These are phyloP conservation scores for Amoebophrya sp. DNA, from an alignment of 169 alveolate species.

Conservation along the genomic window DNA sequence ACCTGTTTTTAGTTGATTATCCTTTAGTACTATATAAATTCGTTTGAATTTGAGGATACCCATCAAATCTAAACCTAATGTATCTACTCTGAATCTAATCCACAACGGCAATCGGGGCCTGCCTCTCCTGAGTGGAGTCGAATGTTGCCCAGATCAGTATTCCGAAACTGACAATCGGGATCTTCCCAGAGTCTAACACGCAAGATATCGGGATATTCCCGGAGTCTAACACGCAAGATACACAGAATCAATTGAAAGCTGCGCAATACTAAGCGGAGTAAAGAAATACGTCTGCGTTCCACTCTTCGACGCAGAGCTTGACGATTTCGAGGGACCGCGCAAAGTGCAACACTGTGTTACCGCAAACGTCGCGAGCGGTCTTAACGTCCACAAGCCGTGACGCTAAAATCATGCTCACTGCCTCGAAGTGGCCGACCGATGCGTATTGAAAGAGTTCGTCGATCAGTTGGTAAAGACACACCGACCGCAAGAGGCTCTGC, in stretches of 20 bases:
- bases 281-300: neutral
- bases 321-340: slow-evolving; percentile 12
- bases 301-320: neutral
- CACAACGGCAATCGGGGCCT: too few relatives aligned
- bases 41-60: too few relatives aligned
- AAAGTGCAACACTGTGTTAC: neutral
- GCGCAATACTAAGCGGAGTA: too few relatives aligned
- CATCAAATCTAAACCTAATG: too few relatives aligned
- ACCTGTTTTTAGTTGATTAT: neutral
- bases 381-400: neutral
- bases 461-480: neutral
- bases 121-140: too few relatives aligned
- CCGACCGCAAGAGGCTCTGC: neutral
- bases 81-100: too few relatives aligned
- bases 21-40: neutral
- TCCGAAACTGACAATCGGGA: too few relatives aligned
- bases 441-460: slow-evolving; percentile 18
- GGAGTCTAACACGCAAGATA: too few relatives aligned
- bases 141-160: too few relatives aligned
- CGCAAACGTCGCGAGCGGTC: neutral
- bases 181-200: too few relatives aligned
- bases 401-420: neutral
- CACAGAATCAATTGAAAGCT: too few relatives aligned
- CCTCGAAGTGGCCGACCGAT: slow-evolving; percentile 14
- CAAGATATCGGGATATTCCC: too few relatives aligned